These are phyloP conservation scores for Fraxinus angustifolia DNA, from an alignment of 305 asterid species.

Conservation along the genomic window DNA sequence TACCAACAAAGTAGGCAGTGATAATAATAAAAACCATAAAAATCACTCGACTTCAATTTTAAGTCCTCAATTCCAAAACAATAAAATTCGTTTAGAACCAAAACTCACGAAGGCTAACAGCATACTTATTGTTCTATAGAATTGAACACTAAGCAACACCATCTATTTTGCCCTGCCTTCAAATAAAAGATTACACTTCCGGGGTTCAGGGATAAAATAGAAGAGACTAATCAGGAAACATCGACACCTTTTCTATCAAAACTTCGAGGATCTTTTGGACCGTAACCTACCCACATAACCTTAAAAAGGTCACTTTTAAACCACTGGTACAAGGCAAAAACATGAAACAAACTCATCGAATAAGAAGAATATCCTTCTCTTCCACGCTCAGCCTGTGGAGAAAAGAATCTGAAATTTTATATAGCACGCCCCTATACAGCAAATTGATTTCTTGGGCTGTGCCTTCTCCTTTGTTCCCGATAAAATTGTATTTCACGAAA, in stretches of 20 bases:
- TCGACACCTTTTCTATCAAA: constrained; percentile 26
- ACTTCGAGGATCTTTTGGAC: constrained; percentile 17
- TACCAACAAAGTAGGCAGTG: constrained; percentile 6
- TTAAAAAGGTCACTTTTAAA: neutral
- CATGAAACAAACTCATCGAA: constrained; percentile 18
- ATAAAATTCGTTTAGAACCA: constrained; percentile 1
- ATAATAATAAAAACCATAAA: neutral
- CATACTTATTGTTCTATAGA: constrained; percentile 27
- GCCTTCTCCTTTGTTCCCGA: constrained; percentile 31
- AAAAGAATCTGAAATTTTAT: constrained; percentile 20
- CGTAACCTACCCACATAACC: constrained; percentile 10
- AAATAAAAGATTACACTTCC: constrained; percentile 13
- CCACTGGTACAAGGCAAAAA: constrained; percentile 20
- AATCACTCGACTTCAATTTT: neutral
- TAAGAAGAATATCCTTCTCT: constrained; percentile 14
- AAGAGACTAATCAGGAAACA: neutral
- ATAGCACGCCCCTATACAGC: constrained; percentile 41
- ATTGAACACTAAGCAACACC: constrained; percentile 15
- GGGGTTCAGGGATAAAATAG: constrained; percentile 9
- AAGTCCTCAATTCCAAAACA: constrained; percentile 5
- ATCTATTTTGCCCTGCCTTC: neutral
- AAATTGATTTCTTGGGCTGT: constrained; percentile 26
- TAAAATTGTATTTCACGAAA: constrained; percentile 26
- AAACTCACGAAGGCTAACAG: constrained; percentile 18
- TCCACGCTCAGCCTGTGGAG: constrained; percentile 19